A percentile compares a stretch with the other conserved stretches of the same genome.
Evolutionary conservation across 495 filamentous ascomycete genomes (phyloP).

Genomic region (Hypoxylon perforatum): DNA sequence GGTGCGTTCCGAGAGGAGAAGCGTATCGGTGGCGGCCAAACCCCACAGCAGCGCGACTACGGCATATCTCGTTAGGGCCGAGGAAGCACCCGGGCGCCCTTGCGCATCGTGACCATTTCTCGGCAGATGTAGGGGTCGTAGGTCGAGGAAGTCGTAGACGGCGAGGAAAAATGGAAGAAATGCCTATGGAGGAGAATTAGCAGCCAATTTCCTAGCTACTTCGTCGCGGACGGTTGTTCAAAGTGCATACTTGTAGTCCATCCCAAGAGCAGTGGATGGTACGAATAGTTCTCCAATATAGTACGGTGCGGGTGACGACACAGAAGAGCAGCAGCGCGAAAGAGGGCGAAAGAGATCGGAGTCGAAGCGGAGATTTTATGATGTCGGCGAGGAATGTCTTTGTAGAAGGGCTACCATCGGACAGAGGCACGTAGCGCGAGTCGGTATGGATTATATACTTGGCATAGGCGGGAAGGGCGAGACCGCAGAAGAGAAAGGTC

Average conservation of each 20-base stretch:
- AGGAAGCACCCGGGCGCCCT: constrained; percentile 9
- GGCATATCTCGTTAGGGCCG: constrained; percentile 23
- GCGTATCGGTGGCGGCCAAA: constrained; percentile 35
- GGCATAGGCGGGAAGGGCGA: constrained; percentile 33
- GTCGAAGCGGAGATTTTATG: constrained; percentile 23
- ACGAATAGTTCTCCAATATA: constrained; percentile 42
- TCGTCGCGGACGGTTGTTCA: not conserved
- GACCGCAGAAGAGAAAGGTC: constrained; percentile 31
- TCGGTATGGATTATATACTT: constrained; percentile 24
- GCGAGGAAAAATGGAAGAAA: constrained; percentile 42
- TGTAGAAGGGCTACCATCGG: constrained; percentile 8
- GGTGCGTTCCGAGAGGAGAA: constrained; percentile 32
- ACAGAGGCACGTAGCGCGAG: constrained; percentile 5
- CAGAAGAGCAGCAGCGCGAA: constrained; percentile 36
- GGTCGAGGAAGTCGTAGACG: constrained; percentile 26
- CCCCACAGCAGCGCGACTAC: constrained; percentile 41
- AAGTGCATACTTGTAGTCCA: constrained; percentile 42
- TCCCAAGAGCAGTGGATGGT: constrained; percentile 48
- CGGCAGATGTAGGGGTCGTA: constrained; percentile 27
- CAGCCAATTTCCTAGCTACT: not conserved
- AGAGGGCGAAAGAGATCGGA: constrained; percentile 19
- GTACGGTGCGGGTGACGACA: constrained; percentile 32
- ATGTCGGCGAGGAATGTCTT: constrained; percentile 24
- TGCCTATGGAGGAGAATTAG: constrained; percentile 20
- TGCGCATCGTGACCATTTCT: constrained; percentile 26